These are phyloP conservation scores for Talaromyces stipitatus DNA, from an alignment of 495 filamentous ascomycete species.

Conservation along the genomic window DNA sequence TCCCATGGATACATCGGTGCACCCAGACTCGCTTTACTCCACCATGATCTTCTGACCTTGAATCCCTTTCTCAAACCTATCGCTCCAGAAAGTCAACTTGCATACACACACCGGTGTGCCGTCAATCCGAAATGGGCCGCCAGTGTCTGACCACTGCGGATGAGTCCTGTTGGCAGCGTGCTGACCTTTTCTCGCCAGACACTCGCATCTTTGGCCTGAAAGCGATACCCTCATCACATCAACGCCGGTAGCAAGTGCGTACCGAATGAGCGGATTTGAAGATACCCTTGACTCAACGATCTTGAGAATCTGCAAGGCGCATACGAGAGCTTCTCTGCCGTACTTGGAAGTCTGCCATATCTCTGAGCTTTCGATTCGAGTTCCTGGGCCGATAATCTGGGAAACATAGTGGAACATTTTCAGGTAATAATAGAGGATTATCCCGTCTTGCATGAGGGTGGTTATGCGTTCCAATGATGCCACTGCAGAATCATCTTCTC, in stretches of 20 bases:
- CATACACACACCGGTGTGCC: constrained; percentile 1
- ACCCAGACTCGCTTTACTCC: background rate
- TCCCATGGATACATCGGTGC: too few relatives aligned
- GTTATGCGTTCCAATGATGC: background rate
- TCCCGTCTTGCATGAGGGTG: background rate
- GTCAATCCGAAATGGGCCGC: background rate
- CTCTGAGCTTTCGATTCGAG: background rate
- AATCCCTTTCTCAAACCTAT: background rate
- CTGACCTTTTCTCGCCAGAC: background rate
- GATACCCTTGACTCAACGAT: background rate
- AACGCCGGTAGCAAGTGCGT: background rate
- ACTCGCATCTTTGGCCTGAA: background rate
- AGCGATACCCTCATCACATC: background rate
- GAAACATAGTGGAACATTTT: background rate
- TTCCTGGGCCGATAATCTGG: background rate
- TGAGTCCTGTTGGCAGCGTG: background rate
- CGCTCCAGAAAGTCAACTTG: background rate
- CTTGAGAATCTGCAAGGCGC: constrained; percentile 3
- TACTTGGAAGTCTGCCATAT: background rate
- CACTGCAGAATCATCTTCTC: background rate
- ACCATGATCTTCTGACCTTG: background rate
- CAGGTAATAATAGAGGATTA: constrained; percentile 5
- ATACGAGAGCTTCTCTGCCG: constrained; percentile 2
- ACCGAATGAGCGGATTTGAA: background rate
- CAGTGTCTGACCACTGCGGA: background rate